Evolutionary conservation across 2,329 filamentous ascomycete genomes (phyloP).

Genomic region (Fusarium camptoceras): DNA sequence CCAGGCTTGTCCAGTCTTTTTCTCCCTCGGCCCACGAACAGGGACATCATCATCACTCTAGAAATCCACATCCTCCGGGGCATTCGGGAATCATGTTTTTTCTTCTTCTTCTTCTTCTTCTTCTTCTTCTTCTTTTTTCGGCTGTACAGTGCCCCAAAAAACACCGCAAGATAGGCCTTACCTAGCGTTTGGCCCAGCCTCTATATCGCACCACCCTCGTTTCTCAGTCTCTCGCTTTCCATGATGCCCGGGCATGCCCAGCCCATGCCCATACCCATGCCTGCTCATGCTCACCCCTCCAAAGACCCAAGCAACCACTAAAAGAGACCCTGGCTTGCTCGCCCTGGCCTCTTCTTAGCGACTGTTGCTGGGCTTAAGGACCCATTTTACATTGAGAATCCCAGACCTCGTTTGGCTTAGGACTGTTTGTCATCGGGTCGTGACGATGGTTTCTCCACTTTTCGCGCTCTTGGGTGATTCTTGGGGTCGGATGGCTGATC

Average conservation of each 20-base stretch:
- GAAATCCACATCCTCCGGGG: constrained; percentile 32
- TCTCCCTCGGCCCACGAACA: constrained; percentile 25
- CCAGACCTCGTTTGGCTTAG: constrained; percentile 25
- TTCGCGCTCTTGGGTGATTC: constrained; percentile 43
- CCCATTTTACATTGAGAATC: constrained; percentile 26
- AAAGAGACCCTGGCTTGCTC: constrained; percentile 28
- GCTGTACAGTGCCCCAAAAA: constrained; percentile 35
- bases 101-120: too few species aligned
- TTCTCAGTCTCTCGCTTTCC: not conserved
- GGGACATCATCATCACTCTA: constrained; percentile 32
- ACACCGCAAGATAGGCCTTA: constrained; percentile 9
- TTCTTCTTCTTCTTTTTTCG: not conserved
- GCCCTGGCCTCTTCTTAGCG: constrained; percentile 26
- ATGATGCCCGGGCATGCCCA: not conserved
- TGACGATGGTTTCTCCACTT: constrained; percentile 46
- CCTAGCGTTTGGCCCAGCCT: not conserved
- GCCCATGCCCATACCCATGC: not conserved
- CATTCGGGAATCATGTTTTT: constrained; percentile 16
- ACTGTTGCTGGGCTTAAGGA: constrained; percentile 20
- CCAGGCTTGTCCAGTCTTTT: constrained; percentile 10
- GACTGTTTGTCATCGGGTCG: constrained; percentile 41
- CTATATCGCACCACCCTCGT: constrained; percentile 12
- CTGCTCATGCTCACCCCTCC: constrained; percentile 10
- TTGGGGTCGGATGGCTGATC: constrained; percentile 44
- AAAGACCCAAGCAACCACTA: constrained; percentile 28